Evolutionary conservation across 176 grass and related monocot species (phyloP), one percentile per base, ranked within the genome.

Genomic region (Aegilops umbellulata): DNA sequence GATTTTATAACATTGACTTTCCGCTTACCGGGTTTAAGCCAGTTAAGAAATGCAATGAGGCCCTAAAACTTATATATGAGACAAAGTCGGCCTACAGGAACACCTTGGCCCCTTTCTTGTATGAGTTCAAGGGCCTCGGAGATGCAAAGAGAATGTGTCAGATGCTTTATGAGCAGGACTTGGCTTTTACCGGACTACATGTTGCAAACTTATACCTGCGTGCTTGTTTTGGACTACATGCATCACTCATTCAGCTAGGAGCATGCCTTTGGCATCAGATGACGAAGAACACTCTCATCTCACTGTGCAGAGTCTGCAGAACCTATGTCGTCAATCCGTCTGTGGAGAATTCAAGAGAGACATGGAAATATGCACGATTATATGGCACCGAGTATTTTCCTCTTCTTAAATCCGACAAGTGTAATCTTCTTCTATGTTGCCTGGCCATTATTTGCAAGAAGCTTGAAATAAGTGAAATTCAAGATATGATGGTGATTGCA

Each of bases 21-120:
- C 71, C 71, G 46, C 71, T 75, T 75, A 75, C 71, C 3, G 71
- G 17, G 41, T 75, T 75, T 75, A 75, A 75, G 71, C 71, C 71
- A 75, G 41, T 49, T 9, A 19, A 29, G 42, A 49, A 75, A 49
- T 75, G 71, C 42, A 75, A 49, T 29, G 24, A 75, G 71, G 71
- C 42, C 71, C 17, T 49, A 75, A 2, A 75, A 49, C 71, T 17
- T 75, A 49, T 49, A 75, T 75, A 75, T 4, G 46, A 41, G 24
- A 47, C 41, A 75, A 49, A 75, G 24, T 0, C 42, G 24, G 71
- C 17, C 71, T 75, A 75, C 71, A 47, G 24, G 42, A 75, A 75
- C 42, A 75, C 71, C 23, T 75, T 75, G 26, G 71, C 71, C 24
- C 71, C 42, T 75, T 75, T 75, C 71, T 19, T 75, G 41, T 75